These are phyloP conservation scores for Epichloe sylvatica DNA, from an alignment of 2,329 filamentous ascomycete species.

Conservation along the genomic window DNA sequence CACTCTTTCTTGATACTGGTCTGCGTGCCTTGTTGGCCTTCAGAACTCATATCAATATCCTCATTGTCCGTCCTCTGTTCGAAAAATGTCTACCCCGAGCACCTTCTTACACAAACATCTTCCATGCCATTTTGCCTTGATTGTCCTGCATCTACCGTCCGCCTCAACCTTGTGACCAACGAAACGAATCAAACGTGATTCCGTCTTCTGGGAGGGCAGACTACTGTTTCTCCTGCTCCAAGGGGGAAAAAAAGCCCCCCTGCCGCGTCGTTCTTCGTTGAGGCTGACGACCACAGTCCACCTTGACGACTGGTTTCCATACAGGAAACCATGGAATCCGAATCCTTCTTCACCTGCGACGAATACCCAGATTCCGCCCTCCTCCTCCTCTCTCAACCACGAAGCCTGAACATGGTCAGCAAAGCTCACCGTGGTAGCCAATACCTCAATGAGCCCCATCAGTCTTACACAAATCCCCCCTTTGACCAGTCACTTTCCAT, in stretches of 20 bases:
- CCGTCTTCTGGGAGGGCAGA: neutral
- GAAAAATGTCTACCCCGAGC: neutral
- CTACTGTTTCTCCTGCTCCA: neutral
- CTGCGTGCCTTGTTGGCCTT: neutral
- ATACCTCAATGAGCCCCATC: neutral
- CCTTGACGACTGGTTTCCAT: neutral
- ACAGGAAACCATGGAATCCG: neutral
- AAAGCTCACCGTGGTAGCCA: neutral
- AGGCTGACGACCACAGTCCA: neutral
- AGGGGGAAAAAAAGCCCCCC: neutral
- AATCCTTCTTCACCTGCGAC: neutral
- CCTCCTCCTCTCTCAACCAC: neutral
- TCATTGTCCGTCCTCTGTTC: neutral
- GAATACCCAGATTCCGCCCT: neutral
- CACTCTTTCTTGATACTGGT: neutral
- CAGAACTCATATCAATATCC: neutral
- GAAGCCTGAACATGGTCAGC: neutral
- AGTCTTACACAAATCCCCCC: neutral
- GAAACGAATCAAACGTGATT: neutral
- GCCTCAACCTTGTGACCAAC: neutral
- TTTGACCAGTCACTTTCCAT: neutral
- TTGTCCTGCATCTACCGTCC: neutral
- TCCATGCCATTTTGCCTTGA: neutral
- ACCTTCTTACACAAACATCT: neutral
- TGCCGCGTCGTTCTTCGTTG: neutral